Evolutionary conservation across 495 filamentous ascomycete species (phyloP), one percentile per base, ranked within the genome.

Genomic region (Penicillium goetzii): DNA sequence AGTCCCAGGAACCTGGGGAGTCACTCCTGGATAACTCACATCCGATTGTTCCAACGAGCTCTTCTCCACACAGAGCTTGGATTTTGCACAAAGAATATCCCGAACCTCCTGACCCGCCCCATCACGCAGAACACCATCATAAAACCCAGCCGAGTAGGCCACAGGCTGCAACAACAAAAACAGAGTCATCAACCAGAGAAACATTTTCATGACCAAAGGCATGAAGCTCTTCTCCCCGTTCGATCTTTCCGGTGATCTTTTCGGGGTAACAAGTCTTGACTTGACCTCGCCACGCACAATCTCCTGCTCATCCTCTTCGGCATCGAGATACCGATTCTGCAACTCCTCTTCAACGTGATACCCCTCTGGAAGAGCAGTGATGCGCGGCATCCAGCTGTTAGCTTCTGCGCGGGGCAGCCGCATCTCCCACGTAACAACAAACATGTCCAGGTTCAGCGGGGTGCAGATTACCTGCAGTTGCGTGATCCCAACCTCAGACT

Each of bases 371-470:
- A 33, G 59, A 17, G 60, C 50, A 8, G 53, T 63, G 64, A 72
- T 68, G 11, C 66, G 71, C 6, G 78, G 78, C 43, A 74, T 53
- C 73, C 75, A 77, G 36, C 45, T 65, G 21, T 23, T 28, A 25
- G 62, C 61, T 10, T 61, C 58, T n/a, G 32, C 32, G 23, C 23
- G 19, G 21, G 63, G 60, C 11, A 69, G 3, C 8, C 65, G 54
- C 17, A 68, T 34, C 2, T 67, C 60, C 78, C 78, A 80, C 15
- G 62, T 64, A 17, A 80, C 15, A 23, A 60, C 67, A 41, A 80
- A 74, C 61, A 68, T 62, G 1, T 56, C 64, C 28, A 78, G 60
- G 17, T 70, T 62, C 15, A 59, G 58, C n/a, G 65, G 69, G 0
- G 65, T 34, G 55, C 74, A 76, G 14, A 70, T 66, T 0, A 79